Evolutionary conservation across 306 rosid species (phyloP).

Genomic region (cucumber (Cucumis sativus)): Cucumber_9930_V3 NC_026661.2:14389501-14390000

Average conservation of each 20-base stretch:
- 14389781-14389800: constrained; percentile 44
- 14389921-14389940: constrained; percentile 72
- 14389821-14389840: constrained; percentile 67
- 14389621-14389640: constrained; percentile 59
- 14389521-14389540: not conserved
- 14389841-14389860: constrained; percentile 24
- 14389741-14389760: constrained; percentile 72
- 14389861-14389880: constrained; percentile 51
- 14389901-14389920: constrained; percentile 57
- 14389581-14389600: constrained; percentile 72
- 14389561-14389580: constrained; percentile 63
- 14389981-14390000: constrained; percentile 25
- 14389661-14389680: constrained; percentile 63
- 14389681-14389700: constrained; percentile 55
- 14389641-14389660: constrained; percentile 43
- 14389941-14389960: constrained; percentile 46
- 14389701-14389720: constrained; percentile 37
- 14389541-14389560: not conserved
- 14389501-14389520: not conserved
- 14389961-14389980: constrained; percentile 18
- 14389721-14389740: constrained; percentile 66
- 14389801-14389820: constrained; percentile 76
- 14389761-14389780: constrained; percentile 63
- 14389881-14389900: constrained; percentile 43
- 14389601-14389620: constrained; percentile 81